These are phyloP conservation scores for Trichoderma lentiforme DNA, from an alignment of 2,329 filamentous ascomycete genomes.

Conservation along the genomic window DNA sequence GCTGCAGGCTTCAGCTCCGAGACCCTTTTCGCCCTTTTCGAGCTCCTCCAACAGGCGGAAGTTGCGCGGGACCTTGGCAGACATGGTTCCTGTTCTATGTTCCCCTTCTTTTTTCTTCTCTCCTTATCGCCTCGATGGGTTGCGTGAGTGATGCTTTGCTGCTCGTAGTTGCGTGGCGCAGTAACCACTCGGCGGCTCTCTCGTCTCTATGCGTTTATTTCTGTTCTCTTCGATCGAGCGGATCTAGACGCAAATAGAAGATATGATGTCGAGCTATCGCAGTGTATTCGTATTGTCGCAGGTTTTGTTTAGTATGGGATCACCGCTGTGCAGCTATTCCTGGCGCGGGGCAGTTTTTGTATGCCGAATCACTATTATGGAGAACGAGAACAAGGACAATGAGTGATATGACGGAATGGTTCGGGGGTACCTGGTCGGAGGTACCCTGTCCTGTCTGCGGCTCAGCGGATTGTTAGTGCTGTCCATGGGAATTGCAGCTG, in stretches of 20 bases:
- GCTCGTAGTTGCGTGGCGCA: background rate
- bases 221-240: background rate
- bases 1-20: slow-evolving; percentile 94
- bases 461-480: background rate
- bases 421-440: slow-evolving; percentile 1
- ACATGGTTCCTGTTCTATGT: slow-evolving; percentile 27
- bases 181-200: background rate
- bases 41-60: slow-evolving; percentile 96
- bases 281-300: background rate
- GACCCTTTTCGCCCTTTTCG: slow-evolving; percentile 97
- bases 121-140: background rate
- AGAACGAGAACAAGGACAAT: background rate
- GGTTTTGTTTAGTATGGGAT: background rate
- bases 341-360: slow-evolving; percentile 24
- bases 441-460: background rate
- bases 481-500: background rate
- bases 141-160: background rate
- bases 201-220: background rate
- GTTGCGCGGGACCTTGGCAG: slow-evolving; percentile 77
- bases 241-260: background rate
- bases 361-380: slow-evolving; percentile 11
- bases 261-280: background rate
- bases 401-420: slow-evolving; percentile 13
- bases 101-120: background rate
- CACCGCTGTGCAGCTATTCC: background rate